Conservation (phyloP, 495 filamentous ascomycete species). For the Thermothielavioides terrestris region DNA sequence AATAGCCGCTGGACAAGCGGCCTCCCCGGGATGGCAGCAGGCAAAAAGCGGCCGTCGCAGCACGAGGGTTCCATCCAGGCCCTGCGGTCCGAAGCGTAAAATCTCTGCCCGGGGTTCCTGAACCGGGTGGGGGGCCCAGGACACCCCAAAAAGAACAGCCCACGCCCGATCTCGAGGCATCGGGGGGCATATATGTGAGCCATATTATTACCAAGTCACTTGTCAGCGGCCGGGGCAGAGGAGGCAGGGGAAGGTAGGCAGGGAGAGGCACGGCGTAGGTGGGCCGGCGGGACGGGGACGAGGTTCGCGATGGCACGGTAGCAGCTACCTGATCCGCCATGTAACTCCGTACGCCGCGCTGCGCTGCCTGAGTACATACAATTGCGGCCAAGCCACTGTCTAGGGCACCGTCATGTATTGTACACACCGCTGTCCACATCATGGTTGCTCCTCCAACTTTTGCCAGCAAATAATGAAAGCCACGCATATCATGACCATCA, state of each 20-base stretch:
- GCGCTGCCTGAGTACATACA: no score
- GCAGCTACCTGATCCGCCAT: no score
- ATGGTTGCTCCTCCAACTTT: no score
- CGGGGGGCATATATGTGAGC: not conserved
- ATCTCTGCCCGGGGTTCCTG: not conserved
- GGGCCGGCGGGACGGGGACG: not conserved
- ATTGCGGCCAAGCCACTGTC: no score
- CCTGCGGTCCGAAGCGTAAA: conserved; percentile 21
- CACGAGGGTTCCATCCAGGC: conserved; percentile 20
- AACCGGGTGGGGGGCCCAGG: not conserved
- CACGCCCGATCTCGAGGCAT: no score
- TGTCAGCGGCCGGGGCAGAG: not conserved
- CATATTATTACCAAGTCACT: not conserved
- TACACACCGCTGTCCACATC: no score
- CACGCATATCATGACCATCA: no score
- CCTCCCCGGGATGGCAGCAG: no score
- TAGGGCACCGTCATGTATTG: no score
- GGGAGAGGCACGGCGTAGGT: not conserved
- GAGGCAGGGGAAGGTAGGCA: not conserved
- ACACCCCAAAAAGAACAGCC: not conserved
- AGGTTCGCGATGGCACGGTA: no score
- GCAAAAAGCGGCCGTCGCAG: not conserved
- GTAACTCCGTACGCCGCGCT: no score
- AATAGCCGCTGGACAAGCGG: not conserved
- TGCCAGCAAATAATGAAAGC: no score